Percentiles rank a stretch among this genome's conserved stretches.
Evolutionary conservation across 768 basidiomycete species (phyloP).

Genomic region (Psilocybe subaeruginosa): DNA sequence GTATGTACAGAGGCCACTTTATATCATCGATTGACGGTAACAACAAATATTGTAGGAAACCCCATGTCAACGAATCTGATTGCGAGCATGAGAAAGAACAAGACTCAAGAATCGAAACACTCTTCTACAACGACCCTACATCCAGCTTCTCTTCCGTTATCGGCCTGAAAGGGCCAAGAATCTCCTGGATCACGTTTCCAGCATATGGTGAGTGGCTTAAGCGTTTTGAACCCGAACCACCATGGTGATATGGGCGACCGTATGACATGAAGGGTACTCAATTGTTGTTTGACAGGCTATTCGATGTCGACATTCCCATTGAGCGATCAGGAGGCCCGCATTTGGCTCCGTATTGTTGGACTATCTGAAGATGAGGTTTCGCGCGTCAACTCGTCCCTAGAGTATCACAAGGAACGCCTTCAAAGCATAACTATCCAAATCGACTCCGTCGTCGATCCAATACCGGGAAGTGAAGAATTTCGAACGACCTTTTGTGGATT

Average conservation of each 20-base stretch:
- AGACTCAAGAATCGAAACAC: background rate
- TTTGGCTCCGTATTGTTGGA: conserved; percentile 8
- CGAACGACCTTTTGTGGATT: conserved; percentile 2
- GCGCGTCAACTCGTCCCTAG: background rate
- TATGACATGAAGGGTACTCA: background rate
- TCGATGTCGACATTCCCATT: conserved; percentile 6
- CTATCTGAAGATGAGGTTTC: conserved; percentile 5
- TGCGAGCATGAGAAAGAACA: background rate
- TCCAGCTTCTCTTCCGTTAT: background rate
- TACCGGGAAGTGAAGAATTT: background rate
- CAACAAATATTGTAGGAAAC: conserved; percentile 8
- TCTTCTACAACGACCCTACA: background rate
- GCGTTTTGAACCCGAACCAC: background rate
- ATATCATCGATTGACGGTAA: conserved; percentile 5
- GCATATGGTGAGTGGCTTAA: background rate
- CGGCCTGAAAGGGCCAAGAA: background rate
- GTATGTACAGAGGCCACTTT: background rate
- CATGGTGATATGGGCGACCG: background rate
- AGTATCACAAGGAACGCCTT: conserved; percentile 7
- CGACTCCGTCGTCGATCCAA: conserved; percentile 4
- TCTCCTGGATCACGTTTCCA: background rate
- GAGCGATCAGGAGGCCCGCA: conserved; percentile 1
- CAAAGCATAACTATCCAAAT: background rate
- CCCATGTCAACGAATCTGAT: background rate
- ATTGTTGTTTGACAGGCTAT: background rate